phyloP scores from a whole-genome alignment of 345 rosid species.

The Rhodomyrtus tomentosa region DNA sequence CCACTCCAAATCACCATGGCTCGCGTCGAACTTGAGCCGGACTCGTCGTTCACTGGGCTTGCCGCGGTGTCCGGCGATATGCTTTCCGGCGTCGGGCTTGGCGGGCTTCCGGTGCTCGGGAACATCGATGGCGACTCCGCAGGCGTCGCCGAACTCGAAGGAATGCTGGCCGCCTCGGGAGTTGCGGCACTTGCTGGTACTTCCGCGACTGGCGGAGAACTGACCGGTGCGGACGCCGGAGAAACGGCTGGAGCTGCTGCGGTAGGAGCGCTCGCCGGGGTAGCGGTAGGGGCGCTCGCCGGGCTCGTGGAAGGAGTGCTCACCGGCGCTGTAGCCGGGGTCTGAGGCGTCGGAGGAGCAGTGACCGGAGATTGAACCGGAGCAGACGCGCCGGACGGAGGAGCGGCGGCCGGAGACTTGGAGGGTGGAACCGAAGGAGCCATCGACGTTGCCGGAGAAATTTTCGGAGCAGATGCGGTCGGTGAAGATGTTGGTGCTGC shows the following conservation, averaged over 20 bases:
- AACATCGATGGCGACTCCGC: constrained; percentile 15
- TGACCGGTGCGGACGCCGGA: constrained; percentile 10
- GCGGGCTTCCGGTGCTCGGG: constrained; percentile 5
- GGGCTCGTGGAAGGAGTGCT: background rate
- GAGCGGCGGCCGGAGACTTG: background rate
- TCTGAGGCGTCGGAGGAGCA: constrained; percentile 2
- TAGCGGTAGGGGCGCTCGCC: background rate
- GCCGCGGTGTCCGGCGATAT: constrained; percentile 10
- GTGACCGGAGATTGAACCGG: background rate
- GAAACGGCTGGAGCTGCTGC: background rate
- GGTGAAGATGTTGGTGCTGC: constrained; percentile 10
- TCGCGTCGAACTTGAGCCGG: constrained; percentile 9
- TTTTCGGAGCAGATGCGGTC: background rate
- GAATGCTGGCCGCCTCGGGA: constrained; percentile 6
- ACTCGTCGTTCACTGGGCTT: constrained; percentile 13
- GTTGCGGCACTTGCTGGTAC: constrained; percentile 8
- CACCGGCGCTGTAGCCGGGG: background rate
- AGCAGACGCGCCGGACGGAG: background rate
- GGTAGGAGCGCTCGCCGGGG: constrained; percentile 13
- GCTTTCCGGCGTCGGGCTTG: background rate
- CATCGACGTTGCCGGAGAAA: background rate
- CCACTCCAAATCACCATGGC: background rate
- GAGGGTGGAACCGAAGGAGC: constrained; percentile 8
- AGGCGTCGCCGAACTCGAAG: constrained; percentile 22
- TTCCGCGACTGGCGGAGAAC: constrained; percentile 3